Percentiles rank a stretch among this genome's conserved stretches.
phyloP scores from a whole-genome alignment of 192 early-diverging fungal genomes.

The Gamsiella multidivaricata region DNA sequence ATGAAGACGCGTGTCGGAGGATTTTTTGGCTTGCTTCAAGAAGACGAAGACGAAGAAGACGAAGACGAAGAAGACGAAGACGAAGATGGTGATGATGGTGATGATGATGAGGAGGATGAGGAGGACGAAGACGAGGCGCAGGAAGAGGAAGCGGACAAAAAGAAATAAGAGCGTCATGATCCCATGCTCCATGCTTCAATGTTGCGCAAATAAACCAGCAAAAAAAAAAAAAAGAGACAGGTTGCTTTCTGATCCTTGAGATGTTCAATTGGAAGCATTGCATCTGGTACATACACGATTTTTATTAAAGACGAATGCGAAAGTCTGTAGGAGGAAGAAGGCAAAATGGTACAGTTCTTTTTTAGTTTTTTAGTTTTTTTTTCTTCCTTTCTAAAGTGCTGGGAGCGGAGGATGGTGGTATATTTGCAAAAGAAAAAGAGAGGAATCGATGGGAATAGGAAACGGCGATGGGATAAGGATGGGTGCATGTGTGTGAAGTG shows the following conservation, averaged over 20 bases:
- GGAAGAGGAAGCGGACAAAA: not conserved
- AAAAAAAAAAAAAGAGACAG: too few relatives aligned
- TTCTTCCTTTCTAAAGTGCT: not conserved
- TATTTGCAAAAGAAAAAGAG: not conserved
- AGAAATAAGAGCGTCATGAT: not conserved
- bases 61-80: constrained; percentile 23
- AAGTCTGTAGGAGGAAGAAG: not conserved
- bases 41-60: constrained; percentile 27
- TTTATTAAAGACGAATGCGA: too few relatives aligned
- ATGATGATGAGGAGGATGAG: not conserved
- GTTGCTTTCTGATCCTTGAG: too few relatives aligned
- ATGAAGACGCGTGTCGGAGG: constrained; percentile 46
- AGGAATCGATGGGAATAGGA: too few relatives aligned
- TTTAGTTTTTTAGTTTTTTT: not conserved
- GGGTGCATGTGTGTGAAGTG: too few relatives aligned
- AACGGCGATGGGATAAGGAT: too few relatives aligned
- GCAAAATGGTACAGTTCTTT: too few relatives aligned
- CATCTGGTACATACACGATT: too few relatives aligned
- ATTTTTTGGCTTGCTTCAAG: constrained; percentile 45
- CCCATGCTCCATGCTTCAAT: not conserved
- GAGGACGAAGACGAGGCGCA: not conserved
- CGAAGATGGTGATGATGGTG: not conserved
- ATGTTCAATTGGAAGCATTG: too few relatives aligned
- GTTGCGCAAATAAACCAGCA: not conserved
- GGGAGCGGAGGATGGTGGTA: not conserved